Evolutionary conservation across 768 basidiomycete genomes (phyloP), one percentile per base, ranked within the genome.

Genomic region (Agrocybe pediades): DNA sequence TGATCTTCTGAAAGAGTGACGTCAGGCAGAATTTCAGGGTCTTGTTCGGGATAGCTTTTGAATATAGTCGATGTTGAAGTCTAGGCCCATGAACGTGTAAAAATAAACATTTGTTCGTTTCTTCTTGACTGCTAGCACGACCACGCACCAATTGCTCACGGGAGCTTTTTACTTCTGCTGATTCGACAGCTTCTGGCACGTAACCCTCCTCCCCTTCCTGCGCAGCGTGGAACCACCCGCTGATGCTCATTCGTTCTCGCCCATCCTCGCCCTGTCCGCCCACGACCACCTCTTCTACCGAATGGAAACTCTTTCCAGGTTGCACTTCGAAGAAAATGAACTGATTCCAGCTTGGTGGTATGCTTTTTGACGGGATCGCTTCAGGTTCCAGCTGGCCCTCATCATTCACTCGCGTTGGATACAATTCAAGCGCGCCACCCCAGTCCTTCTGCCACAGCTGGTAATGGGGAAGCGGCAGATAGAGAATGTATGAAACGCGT

Each of bases 171-270:
- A 79, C 60, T 46, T 81, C 76, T 19, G 73, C 61, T 24, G 65
- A 68, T 21, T 52, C 57, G 33, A 69, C 64, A 15, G 71, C 55
- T 41, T 86, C 85, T 0, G 77, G 72, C 43, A 82, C 77, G 63
- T 92, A 93, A 0, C 92, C 95, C 33, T 94, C 90, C 68, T 98
- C 96, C 9, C 91, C 93, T 58, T 89, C 86, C 64, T 96, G 86
- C 0, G 93, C 88, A 20, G 87, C 85, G 66, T 98, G 96, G 74
- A 98, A 98, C 96, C 96, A 98, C 6, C 96, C 96, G 61, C 90
- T 94, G 62, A 98, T 90, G 59, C 90, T 93, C 62, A 98, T 71
- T 29, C 96, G 76, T 61, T 88, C 80, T 41, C 85, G 72, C 0
- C 87, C 88, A 41, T 90, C 88, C 57, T 85, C 73, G 19, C 71